Base-by-base conservation (phyloP, 441 rosid genomes). In the Corymbia citriodora region DNA sequence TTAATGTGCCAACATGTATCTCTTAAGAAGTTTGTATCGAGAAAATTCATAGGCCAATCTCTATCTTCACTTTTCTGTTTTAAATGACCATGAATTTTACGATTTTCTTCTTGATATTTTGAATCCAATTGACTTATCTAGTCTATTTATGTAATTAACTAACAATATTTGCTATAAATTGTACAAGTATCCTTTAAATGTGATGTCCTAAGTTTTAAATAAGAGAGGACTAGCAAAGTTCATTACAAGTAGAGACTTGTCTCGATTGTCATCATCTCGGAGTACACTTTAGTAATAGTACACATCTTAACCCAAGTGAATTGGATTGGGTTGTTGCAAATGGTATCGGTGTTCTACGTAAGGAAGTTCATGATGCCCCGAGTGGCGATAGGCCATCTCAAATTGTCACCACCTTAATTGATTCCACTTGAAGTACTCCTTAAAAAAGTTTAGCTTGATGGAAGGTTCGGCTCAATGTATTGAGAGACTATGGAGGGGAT, bases 131-230 rank as follows among this genome's bases (percentile, higher is more conserved):
- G 72, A 63, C 72, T 29, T 63, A 63, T 63, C 11, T 8, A 13
- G 19, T 9, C 70, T 33, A 63, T 63, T 6, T 63, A 63, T 63
- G 36, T 14, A 63, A 14, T 14, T 29, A 29, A 29, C 0, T 2
- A 29, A 33, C 36, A 29, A 63, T 29, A 14, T 9, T 0, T 17
- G 15, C 10, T 8, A 4, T 63, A 63, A 63, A 63, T 2, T 63
- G 1, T 63, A 63, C 2, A 2, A n/a, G 72, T 29, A 36, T 14
- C 33, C 72, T 63, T 63, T 4, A 2, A 2, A 18, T 14, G 33
- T 63, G 72, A 63, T 29, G 18, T 0, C 36, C 0, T 9, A 63
- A 63, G 10, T 63, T n/a, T 29, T 1, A 2, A 0, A 3, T n/a
- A 29, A 63, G 70, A 14, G 16, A 63, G 19, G 72, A 29, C 72